phyloP scores from a whole-genome alignment of 1,284 basidiomycete genomes.

The Stereum hirsutum region DNA sequence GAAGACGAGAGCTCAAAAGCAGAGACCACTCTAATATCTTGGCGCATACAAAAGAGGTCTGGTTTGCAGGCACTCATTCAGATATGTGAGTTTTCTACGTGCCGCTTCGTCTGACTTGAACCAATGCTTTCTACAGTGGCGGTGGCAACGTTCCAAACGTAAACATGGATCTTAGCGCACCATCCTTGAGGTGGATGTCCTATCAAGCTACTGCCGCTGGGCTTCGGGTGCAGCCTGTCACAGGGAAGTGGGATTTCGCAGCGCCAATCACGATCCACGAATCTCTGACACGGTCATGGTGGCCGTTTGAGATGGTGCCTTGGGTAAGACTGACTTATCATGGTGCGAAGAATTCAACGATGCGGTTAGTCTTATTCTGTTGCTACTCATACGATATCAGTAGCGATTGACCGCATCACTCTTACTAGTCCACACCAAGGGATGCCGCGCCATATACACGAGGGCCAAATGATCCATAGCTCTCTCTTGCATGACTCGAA shows the following conservation, averaged over 20 bases:
- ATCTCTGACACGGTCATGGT: conserved; percentile 16
- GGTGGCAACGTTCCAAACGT: conserved; percentile 13
- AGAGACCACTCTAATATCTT: no score
- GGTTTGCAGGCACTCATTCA: conserved; percentile 16
- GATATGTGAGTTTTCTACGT: conserved; percentile 12
- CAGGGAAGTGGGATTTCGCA: not conserved
- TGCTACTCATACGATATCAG: not conserved
- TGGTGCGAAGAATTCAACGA: conserved; percentile 10
- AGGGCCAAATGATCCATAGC: conserved; percentile 1
- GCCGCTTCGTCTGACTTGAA: not conserved
- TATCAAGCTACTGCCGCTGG: conserved; percentile 10
- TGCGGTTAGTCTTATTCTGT: conserved; percentile 1
- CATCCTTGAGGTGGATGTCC: conserved; percentile 14
- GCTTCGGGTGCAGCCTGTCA: conserved; percentile 1
- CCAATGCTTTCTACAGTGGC: conserved; percentile 9
- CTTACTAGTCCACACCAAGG: conserved; percentile 1
- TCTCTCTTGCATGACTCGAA: not conserved
- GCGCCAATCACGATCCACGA: conserved; percentile 8
- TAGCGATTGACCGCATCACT: not conserved
- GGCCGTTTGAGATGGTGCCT: conserved; percentile 17
- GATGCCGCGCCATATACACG: not conserved
- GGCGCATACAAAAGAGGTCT: conserved; percentile 15
- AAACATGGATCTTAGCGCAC: conserved; percentile 3
- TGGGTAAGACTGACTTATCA: conserved; percentile 17
- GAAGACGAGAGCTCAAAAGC: no score